Evolutionary conservation across 345 rosid species (phyloP).

Genomic region (Ceriops zippeliana): DNA sequence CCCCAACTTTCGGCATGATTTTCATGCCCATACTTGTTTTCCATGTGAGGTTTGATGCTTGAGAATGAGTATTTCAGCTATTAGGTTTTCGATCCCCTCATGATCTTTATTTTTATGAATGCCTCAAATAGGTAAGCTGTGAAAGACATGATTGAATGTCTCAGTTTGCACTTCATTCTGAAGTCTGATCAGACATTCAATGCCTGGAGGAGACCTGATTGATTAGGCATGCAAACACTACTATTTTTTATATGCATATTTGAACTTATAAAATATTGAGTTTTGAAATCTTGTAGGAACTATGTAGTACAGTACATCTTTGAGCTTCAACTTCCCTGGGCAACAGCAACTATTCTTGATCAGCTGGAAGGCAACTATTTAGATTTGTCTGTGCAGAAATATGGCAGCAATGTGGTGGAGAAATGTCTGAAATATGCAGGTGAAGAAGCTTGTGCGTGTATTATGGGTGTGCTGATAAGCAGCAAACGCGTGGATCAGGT

Average conservation of each 20-base stretch:
- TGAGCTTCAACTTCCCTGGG: constrained; percentile 63
- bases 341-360: constrained; percentile 45
- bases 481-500: constrained; percentile 56
- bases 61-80: too few species aligned
- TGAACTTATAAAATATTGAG: background rate
- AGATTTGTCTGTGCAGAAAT: constrained; percentile 80
- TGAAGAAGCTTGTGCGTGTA: constrained; percentile 41
- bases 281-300: constrained; percentile 44
- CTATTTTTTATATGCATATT: background rate
- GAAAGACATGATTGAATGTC: background rate
- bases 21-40: background rate
- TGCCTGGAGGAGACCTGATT: too few species aligned
- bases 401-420: constrained; percentile 90
- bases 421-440: constrained; percentile 59
- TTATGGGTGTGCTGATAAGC: constrained; percentile 55
- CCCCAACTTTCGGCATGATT: background rate
- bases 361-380: constrained; percentile 65
- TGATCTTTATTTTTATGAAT: background rate
- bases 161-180: background rate
- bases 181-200: background rate
- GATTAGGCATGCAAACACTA: background rate
- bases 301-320: constrained; percentile 71
- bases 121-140: background rate
- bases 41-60: too few species aligned
- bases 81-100: background rate